These are phyloP conservation scores for Aciculosporium take DNA, from an alignment of 2,329 filamentous ascomycete genomes.

Conservation along the genomic window DNA sequence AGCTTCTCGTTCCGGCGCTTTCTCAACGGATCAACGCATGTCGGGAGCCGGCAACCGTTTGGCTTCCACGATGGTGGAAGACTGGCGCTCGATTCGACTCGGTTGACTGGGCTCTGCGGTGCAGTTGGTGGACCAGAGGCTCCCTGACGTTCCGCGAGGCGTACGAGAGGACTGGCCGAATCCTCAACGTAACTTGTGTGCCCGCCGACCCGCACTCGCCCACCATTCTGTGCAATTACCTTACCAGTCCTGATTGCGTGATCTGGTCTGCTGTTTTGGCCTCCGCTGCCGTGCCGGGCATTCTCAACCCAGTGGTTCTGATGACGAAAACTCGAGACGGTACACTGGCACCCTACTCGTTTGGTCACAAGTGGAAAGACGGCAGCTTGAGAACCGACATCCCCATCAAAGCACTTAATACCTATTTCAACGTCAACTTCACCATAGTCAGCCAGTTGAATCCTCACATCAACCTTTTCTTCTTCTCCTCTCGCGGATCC, in stretches of 20 bases:
- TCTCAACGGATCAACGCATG: constrained; percentile 75
- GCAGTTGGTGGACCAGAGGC: constrained; percentile 80
- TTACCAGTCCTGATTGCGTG: constrained; percentile 90
- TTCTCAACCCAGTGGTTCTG: constrained; percentile 86
- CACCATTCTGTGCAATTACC: constrained; percentile 85
- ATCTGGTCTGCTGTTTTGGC: constrained; percentile 96
- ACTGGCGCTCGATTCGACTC: constrained; percentile 92
- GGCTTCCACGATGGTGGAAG: constrained; percentile 75
- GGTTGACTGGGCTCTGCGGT: constrained; percentile 74
- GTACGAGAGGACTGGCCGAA: constrained; percentile 82
- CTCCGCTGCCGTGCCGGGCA: constrained; percentile 88
- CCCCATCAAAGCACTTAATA: constrained; percentile 80
- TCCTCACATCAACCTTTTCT: constrained; percentile 96
- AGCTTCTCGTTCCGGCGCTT: constrained; percentile 75
- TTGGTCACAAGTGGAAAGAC: constrained; percentile 99
- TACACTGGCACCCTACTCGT: constrained; percentile 74
- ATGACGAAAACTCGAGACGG: constrained; percentile 76
- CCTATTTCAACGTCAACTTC: constrained; percentile 98
- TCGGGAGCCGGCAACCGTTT: constrained; percentile 59
- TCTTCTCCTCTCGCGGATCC: constrained; percentile 86
- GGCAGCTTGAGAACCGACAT: constrained; percentile 90
- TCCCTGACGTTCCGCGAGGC: constrained; percentile 92
- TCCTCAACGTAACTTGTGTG: constrained; percentile 90
- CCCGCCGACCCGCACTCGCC: constrained; percentile 90
- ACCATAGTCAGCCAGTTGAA: constrained; percentile 83